Evolutionary conservation across 2,329 filamentous ascomycete species (phyloP), one percentile per base, ranked within the genome.

Genomic region (Colletotrichum tanaceti): DNA sequence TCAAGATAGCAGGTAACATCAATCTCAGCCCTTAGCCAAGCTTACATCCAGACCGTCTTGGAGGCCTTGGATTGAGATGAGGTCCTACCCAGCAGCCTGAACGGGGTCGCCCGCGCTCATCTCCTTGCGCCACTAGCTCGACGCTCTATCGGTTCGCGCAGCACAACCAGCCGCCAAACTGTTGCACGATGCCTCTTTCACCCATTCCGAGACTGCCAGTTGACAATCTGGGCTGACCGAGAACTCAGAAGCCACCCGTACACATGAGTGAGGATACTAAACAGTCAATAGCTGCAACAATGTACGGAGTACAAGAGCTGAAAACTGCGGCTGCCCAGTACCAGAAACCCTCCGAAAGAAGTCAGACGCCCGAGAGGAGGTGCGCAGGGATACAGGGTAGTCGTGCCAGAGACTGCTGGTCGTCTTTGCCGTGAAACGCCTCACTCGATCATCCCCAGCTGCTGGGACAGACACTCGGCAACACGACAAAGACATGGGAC

Each of bases 111-210:
- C 38, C 39, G 24, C 38, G n/a, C 20, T 57, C 44, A 63, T 58
- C 24, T 58, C 44, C 24, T 58, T 46, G 38, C 39, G 50, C 53
- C 62, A 64, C 59, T 67, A 62, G 60, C 43, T 46, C 57, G 39
- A 41, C 53, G 32, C 52, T 58, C 20, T 64, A 44, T 52, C 18
- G 39, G 55, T 43, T 67, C 39, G 7, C 32, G 28, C 22, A 32
- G 28, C 49, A 58, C n/a, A 44, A 18, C 11, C 53, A 24, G 44
- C 28, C 38, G 46, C 43, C 58, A 46, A 47, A 43, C 6, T 52
- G 53, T 59, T 65, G 60, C 61, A 65, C 60, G 53, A 59, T 65
- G 54, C 39, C 59, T 22, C 24, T 3, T 52, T 54, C 47, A 68
- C 54, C 61, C 44, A 46, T 53, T 16, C 39, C 39, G 32, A 58